These are phyloP conservation scores for Elongisporangium senticosum DNA, from an alignment of 352 stramenopile species.

Conservation along the genomic window DNA sequence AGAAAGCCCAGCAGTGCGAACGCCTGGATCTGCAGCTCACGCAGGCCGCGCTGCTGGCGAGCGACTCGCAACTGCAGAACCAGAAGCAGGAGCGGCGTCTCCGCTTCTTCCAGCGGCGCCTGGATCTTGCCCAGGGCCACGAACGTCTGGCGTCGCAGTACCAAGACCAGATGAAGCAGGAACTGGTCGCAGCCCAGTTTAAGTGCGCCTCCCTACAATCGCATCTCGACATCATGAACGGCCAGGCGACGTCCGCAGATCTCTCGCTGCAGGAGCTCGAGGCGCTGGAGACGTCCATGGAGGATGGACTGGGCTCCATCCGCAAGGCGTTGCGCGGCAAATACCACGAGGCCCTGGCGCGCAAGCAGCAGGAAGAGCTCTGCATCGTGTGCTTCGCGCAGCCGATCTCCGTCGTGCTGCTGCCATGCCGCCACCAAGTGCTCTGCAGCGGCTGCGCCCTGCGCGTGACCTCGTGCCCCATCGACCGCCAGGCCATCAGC, in stretches of 20 bases:
- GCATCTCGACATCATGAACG: conserved; percentile 14
- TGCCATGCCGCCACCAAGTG: conserved; percentile 57
- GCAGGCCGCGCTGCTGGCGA: not conserved
- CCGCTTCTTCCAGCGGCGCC: conserved; percentile 17
- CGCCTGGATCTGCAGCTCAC: conserved; percentile 1
- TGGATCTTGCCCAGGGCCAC: conserved; percentile 29
- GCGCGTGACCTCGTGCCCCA: conserved; percentile 41
- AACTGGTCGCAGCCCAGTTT: conserved; percentile 13
- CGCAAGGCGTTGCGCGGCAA: conserved; percentile 19
- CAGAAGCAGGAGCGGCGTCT: conserved; percentile 21
- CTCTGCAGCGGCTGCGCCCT: conserved; percentile 52
- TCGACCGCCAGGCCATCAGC: conserved; percentile 51
- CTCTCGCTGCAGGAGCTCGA: conserved; percentile 37
- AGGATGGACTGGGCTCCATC: conserved; percentile 20
- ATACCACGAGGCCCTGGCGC: conserved; percentile 19
- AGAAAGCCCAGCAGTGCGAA: conserved; percentile 34
- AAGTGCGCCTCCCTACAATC: conserved; percentile 20
- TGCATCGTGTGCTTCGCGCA: conserved; percentile 61
- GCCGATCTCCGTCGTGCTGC: conserved; percentile 35
- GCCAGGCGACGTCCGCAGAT: conserved; percentile 17
- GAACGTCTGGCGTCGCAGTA: conserved; percentile 20
- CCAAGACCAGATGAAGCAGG: conserved; percentile 22
- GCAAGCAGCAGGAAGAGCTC: conserved; percentile 14
- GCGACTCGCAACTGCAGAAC: conserved; percentile 14
- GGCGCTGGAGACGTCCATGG: conserved; percentile 27